Base-by-base conservation (phyloP, 2,329 filamentous ascomycete species). In the Colletotrichum cereale region DNA sequence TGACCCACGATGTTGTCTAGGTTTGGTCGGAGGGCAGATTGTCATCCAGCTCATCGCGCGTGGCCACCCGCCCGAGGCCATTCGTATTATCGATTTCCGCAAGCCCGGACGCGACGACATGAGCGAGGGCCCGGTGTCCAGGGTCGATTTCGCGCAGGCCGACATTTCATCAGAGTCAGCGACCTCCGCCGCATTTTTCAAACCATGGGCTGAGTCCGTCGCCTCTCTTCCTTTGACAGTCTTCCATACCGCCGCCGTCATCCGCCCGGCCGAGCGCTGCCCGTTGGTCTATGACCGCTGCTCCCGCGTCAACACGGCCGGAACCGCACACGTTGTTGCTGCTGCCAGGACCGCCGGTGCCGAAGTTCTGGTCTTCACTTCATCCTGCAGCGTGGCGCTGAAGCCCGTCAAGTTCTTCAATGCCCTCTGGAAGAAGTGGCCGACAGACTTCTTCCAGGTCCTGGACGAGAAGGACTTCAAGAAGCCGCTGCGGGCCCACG, bases 211-310 rank as follows among this genome's bases (percentile, higher is more conserved):
- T 2, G 60, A 77, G 2, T 76, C 77, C 1, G 80, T 83, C 6
- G 79, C 83, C 6, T 57, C 77, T 5, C 80, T 85, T 4, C 87
- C 87, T 1, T 78, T 90, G 31, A 89, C 87, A 1, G 87, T 90
- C 18, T 88, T 87, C 75, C 88, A 90, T 78, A 89, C 85, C 0
- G 88, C 87, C 2, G 88, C 87, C 1, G 81, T 84, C 6, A 89
- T 90, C 69, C 80, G 86, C 14, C 83, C 86, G 0, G 82, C 81
- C 21, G 87, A 89, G 66, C 84, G 87, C 8, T 81, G 82, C 61
- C 75, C 77, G 56, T 77, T 81, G 40, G 79, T 86, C 40, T 87
- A 89, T 73, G 77, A 80, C 31, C 82, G 84, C 34, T 82, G 82
- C 65, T 81, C 81, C 60, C 78, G 80, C 24, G 86, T 89, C 65